phyloP scores from a whole-genome alignment of 1,284 basidiomycete species.

The Microbotryum silenes-acaulis region DNA sequence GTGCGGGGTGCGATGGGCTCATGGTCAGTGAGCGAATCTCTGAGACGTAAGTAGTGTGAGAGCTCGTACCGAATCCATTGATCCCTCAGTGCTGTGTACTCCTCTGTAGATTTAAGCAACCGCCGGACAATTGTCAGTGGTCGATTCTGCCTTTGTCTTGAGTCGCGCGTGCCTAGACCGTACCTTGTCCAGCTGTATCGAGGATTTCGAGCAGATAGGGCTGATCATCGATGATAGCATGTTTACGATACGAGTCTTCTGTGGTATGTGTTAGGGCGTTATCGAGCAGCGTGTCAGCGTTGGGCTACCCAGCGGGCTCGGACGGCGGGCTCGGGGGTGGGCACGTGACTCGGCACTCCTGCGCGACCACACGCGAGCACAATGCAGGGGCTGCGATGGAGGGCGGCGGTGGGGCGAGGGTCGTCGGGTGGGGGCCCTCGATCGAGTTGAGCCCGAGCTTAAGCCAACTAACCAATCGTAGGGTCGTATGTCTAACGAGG shows the following conservation, averaged over 20 bases:
- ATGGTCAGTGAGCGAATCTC: not conserved
- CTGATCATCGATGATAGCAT: constrained; percentile 43
- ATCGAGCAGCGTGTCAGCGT: not conserved
- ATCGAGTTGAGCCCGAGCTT: too few species aligned
- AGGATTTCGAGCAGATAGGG: constrained; percentile 44
- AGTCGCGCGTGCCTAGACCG: not conserved
- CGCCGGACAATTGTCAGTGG: not conserved
- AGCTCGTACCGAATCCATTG: constrained; percentile 41
- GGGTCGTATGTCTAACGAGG: too few species aligned
- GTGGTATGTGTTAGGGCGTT: not conserved
- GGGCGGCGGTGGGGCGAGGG: too few species aligned
- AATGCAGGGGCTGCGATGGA: not conserved
- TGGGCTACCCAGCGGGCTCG: not conserved
- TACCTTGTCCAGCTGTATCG: constrained; percentile 38
- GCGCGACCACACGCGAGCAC: not conserved
- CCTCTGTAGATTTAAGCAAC: constrained; percentile 32
- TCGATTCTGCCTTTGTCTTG: too few species aligned
- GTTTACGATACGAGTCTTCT: constrained; percentile 43
- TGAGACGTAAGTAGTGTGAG: not conserved
- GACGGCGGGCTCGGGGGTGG: too few species aligned
- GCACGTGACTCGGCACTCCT: too few species aligned
- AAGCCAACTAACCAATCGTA: too few species aligned
- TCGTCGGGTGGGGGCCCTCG: too few species aligned
- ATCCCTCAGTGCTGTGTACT: constrained; percentile 43
- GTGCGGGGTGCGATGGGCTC: too few species aligned